phyloP scores from a whole-genome alignment of 257 asterid genomes.

The Verbascum thapsus region DNA sequence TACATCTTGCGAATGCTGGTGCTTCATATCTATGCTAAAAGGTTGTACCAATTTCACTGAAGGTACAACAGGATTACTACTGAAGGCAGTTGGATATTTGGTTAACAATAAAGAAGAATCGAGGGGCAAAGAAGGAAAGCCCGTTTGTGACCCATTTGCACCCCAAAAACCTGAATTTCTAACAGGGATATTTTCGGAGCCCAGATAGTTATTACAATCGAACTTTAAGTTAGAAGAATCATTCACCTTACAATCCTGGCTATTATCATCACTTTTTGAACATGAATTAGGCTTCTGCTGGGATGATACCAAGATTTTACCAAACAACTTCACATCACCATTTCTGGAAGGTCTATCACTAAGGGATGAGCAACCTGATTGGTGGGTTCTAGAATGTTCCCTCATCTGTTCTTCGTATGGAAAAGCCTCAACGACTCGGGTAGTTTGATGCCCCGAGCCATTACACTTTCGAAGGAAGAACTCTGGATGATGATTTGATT shows the following conservation, averaged over 20 bases:
- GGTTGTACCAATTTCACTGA: conserved; percentile 57
- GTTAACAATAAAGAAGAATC: conserved; percentile 65
- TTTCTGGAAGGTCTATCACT: conserved; percentile 61
- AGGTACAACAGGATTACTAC: conserved; percentile 41
- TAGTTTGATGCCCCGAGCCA: conserved; percentile 41
- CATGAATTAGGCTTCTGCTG: conserved; percentile 50
- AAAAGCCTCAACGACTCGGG: conserved; percentile 37
- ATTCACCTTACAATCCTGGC: conserved; percentile 43
- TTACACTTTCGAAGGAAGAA: conserved; percentile 55
- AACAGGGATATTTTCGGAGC: conserved; percentile 48
- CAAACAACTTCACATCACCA: conserved; percentile 89
- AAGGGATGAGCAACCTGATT: conserved; percentile 50
- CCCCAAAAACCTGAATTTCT: conserved; percentile 62
- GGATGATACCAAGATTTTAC: conserved; percentile 71
- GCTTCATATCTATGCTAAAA: conserved; percentile 56
- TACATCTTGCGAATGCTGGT: conserved; percentile 51
- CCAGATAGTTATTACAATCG: conserved; percentile 39
- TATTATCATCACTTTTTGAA: conserved; percentile 33
- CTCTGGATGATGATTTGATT: conserved; percentile 33
- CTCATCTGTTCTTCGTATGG: conserved; percentile 40
- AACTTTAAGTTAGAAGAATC: conserved; percentile 49
- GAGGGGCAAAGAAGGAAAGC: conserved; percentile 50
- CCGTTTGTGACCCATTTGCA: conserved; percentile 50
- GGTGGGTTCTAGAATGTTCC: conserved; percentile 36
- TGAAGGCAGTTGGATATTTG: conserved; percentile 80